Base-by-base conservation (phyloP, 805 yeast genomes). In the Naumovozyma castellii region DNA sequence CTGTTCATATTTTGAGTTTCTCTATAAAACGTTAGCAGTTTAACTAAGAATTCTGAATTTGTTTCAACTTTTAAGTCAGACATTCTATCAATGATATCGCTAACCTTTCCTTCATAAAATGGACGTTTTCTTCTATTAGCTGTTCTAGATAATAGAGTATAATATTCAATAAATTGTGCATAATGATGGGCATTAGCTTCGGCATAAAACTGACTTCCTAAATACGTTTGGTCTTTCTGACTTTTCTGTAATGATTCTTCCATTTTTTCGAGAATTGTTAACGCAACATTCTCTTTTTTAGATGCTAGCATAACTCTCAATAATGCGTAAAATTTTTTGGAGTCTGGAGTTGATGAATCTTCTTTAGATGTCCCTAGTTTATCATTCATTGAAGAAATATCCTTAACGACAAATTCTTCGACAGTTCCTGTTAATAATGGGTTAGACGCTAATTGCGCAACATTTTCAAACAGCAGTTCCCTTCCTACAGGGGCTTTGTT, bases 111-210 rank as follows among this genome's bases (percentile, higher is more conserved):
- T 10, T 43, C 25, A 34, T 17, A 34, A 18, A 27, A 16, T 13
- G 38, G 22, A 5, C 8, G 8, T 18, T 22, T 34, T 3, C 14
- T 8, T 6, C 16, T 32, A 14, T 34, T 34, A 17, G 10, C 28
- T 3, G 18, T 18, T n/a, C 22, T 15, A 5, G 10, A 15, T 18
- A 39, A 19, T 5, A 48, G 44, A 9, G 63, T 61, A 31, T 61
- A 65, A 37, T 57, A 49, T 29, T 62, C 62, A 6, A 69, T 51
- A 38, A 72, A 61, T 8, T 64, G 57, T 2, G 68, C 51, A 41
- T 70, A 72, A 34, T 67, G 64, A 42, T 67, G 66, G 0, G 74
- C 54, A 31, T 60, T 62, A 0, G 66, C 66, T 2, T 66, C 56
- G 3, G 73, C 68, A 28, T 29, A 29, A 29, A 29, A 29, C 13